Base-by-base conservation (phyloP, 345 rosid genomes). In the Citrus inodora region DNA sequence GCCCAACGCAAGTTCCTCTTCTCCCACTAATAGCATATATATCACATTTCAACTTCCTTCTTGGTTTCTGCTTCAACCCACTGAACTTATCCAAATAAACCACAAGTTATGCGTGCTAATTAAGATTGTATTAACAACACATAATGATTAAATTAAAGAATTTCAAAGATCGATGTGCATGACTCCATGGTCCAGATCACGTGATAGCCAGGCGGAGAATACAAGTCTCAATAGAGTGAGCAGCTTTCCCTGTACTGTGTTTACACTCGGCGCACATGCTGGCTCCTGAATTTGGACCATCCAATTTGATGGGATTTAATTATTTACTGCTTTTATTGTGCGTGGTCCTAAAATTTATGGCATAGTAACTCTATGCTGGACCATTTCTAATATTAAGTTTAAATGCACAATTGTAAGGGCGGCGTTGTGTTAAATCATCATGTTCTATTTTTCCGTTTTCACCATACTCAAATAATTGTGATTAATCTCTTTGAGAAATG, bases 151-250 rank as follows among this genome's bases (percentile, higher is more conserved):
- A 46, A 46, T 46, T 46, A 53, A 17, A 53, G 58, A 53, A 1
- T 17, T 17, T 53, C 56, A 5, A 5, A 27, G 22, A 2, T 27
- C 21, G 33, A 32, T 32, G 33, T 10, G 66, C 66, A 28, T 2
- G 33, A 27, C 33, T 63, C 73, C 61, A 80, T 86, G 91, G 89
- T 83, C 91, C 91, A 81, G 75, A 58, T 75, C 86, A 83, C 79
- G 85, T 85, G 87, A 86, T 21, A 24, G 40, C 73, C 84, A 73
- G 55, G 75, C 64, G 68, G 72, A 63, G 64, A 42, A 30, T 17
- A 64, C 58, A 42, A 56, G 62, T 53, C 32, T 19, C 25, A 19
- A 61, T 2, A 40, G 17, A 67, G 10, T 46, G 40, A 13, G 70
- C 82, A 65, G 77, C 84, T 72, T 76, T 78, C 71, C 55, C 61